A percentile compares a stretch with the other conserved stretches of the same genome.
Evolutionary conservation across 305 asterid species (phyloP).

Genomic region (Ruellia speciosa): DNA sequence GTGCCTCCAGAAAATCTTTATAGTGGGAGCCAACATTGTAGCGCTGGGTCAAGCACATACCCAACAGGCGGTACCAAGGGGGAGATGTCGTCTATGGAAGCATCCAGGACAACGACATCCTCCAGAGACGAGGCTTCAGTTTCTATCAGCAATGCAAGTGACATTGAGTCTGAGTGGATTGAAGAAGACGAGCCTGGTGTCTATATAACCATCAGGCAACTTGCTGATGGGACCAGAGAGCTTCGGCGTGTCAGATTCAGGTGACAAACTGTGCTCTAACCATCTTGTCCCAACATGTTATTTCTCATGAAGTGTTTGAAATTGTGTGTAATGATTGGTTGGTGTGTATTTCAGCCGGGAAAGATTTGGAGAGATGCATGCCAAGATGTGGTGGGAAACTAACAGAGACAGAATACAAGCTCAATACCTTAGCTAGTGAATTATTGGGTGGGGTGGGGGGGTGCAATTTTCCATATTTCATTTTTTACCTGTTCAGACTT

Average conservation of each 20-base stretch:
- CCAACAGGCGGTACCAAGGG: constrained; percentile 32
- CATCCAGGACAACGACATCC: constrained; percentile 72
- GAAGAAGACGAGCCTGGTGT: constrained; percentile 98
- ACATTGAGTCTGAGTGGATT: constrained; percentile 87
- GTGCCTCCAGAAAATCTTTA: constrained; percentile 35
- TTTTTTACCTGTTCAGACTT: not conserved
- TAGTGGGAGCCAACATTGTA: constrained; percentile 32
- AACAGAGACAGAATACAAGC: constrained; percentile 93
- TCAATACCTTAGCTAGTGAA: constrained; percentile 63
- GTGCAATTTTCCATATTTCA: not conserved
- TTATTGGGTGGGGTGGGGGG: not conserved
- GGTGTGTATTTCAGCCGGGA: constrained; percentile 53
- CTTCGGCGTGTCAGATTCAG: constrained; percentile 96
- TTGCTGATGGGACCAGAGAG: constrained; percentile 87
- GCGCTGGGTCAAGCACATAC: constrained; percentile 46
- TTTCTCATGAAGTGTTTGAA: not conserved
- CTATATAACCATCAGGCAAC: constrained; percentile 84
- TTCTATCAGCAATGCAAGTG: constrained; percentile 92
- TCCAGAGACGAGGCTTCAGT: constrained; percentile 86
- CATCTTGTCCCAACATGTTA: not conserved
- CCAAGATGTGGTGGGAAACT: constrained; percentile 96
- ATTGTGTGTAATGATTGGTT: too few species aligned
- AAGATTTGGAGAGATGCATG: constrained; percentile 78
- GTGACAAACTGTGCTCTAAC: constrained; percentile 25
- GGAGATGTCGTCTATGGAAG: constrained; percentile 57